phyloP scores from a whole-genome alignment of 768 basidiomycete genomes.

The Phanerochaete carnosa region DNA sequence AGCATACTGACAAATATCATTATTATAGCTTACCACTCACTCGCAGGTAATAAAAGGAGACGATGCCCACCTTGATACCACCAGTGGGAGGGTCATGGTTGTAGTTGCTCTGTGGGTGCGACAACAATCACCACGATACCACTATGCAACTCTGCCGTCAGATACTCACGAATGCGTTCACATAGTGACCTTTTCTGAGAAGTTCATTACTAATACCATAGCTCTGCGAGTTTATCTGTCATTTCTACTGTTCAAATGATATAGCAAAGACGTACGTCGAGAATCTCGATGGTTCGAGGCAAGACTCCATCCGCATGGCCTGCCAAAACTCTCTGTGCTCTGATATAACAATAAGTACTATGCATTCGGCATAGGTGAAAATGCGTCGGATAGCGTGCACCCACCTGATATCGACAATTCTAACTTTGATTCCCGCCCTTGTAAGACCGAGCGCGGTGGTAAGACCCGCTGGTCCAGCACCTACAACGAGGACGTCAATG shows the following conservation, averaged over 20 bases:
- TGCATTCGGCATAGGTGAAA: background rate
- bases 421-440: constrained; percentile 52
- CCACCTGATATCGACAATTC: constrained; percentile 58
- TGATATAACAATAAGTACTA: constrained; percentile 15
- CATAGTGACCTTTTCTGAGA: constrained; percentile 58
- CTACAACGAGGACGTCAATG: constrained; percentile 55
- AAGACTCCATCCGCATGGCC: constrained; percentile 58
- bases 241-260: no score
- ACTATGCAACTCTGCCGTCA: background rate
- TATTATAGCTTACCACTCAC: background rate
- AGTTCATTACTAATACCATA: constrained; percentile 70
- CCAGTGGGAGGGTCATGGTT: constrained; percentile 51
- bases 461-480: constrained; percentile 59
- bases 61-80: constrained; percentile 63
- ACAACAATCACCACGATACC: background rate
- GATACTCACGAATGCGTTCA: constrained; percentile 60
- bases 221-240: constrained; percentile 42
- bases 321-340: constrained; percentile 34
- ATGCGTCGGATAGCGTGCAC: background rate
- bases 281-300: constrained; percentile 50
- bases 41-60: constrained; percentile 26
- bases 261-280: constrained; percentile 31
- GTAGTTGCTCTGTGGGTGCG: constrained; percentile 57
- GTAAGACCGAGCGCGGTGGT: constrained; percentile 69
- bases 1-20: background rate